Base-by-base conservation (phyloP, 2,329 filamentous ascomycete species). In the Hyphodiscus sp. region DNA sequence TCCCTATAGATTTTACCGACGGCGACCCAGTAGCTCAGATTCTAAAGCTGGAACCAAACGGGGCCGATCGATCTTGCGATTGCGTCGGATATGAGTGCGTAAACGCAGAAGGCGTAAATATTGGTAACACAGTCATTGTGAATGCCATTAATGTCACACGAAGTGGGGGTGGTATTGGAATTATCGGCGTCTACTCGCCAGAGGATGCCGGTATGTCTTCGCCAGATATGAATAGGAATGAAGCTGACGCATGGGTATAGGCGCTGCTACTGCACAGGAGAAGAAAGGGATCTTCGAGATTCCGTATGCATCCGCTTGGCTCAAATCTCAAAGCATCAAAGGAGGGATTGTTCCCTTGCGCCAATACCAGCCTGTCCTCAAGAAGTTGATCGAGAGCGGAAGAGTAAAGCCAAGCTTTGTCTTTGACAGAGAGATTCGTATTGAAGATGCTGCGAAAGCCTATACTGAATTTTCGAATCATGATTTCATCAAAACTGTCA, bases 1-100 rank as follows among this genome's bases (percentile, higher is more conserved):
- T 69, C 18, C 68, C 68, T 0, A 70, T 71, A 57, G 61, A 69
- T 51, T 70, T 70, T 56, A 58, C 44, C 1, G 41, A 54, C 2
- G 46, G 49, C 6, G 63, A 69, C 29, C 60, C 67, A 1, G 68
- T 65, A 1, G 58, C 57, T 2, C 64, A 70, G 51, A 70, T 71
- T 38, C 43, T 69, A 8, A 51, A 49, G 20, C 29, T 51, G 11
- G 58, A 64, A 43, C 52, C 54, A 3, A 55, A 61, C 43, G 64
- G 61, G 8, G 64, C 66, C 23, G 56, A 59, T 29, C 53, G 65
- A 47, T 43, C 53, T 8, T 57, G 62, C 4, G 63, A 67, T 47
- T 64, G 61, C 15, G 59, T 65, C 20, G 65, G 65, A 1, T 63
- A 58, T 38, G 55, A 65, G 47, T 57, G 53, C 10, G 52, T 64